Evolutionary conservation across 176 grass and related monocot genomes (phyloP).

Genomic region (Cenchrus fungigraminus): DNA sequence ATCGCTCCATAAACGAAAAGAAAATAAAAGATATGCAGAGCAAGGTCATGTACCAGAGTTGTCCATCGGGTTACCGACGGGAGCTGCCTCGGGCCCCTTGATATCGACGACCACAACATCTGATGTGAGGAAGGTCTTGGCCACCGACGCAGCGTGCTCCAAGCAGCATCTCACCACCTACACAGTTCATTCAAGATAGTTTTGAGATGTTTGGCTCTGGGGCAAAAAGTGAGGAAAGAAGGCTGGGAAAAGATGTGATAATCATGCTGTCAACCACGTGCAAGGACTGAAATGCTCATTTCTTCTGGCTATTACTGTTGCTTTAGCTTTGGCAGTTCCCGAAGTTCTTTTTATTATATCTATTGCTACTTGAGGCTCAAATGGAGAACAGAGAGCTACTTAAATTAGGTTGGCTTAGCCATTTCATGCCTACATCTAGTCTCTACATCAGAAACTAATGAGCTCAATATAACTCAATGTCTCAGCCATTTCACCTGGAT

Average conservation of each 20-base stretch:
- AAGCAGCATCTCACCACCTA: constrained; percentile 98
- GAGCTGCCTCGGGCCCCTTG: constrained; percentile 74
- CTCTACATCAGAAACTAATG: constrained; percentile 9
- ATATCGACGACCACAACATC: constrained; percentile 93
- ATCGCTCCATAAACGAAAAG: too few relatives aligned
- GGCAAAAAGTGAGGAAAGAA: not conserved
- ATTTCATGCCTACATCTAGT: not conserved
- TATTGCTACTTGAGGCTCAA: not conserved
- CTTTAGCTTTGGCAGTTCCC: not conserved
- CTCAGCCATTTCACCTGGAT: not conserved
- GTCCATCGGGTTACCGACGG: constrained; percentile 81
- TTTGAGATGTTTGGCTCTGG: not conserved
- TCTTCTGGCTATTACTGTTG: not conserved
- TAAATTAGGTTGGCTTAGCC: not conserved
- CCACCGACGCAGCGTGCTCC: constrained; percentile 83
- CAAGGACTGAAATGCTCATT: constrained; percentile 16
- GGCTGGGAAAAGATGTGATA: not conserved
- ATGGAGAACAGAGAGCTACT: not conserved
- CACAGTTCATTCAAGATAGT: not conserved
- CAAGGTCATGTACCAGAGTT: constrained; percentile 55
- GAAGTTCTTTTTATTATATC: not conserved
- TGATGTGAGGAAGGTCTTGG: constrained; percentile 91
- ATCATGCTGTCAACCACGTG: constrained; percentile 25
- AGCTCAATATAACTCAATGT: not conserved
- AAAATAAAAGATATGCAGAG: too few relatives aligned